phyloP scores from a whole-genome alignment of 148 eudicot species.

The Hydrangea macrophylla region DNA sequence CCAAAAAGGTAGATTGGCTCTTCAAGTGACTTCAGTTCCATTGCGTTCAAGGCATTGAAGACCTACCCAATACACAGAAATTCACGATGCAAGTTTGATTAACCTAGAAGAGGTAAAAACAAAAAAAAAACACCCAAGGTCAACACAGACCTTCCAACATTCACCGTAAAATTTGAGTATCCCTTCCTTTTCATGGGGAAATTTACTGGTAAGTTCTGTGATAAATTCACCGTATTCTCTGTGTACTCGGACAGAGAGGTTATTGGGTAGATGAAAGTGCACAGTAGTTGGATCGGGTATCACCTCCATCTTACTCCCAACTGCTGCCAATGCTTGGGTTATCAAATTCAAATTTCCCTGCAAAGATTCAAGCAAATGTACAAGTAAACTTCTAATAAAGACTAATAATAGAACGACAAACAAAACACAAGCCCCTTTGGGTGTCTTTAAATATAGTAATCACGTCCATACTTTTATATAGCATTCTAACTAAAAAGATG shows the following conservation, averaged over 20 bases:
- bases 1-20: conserved; percentile 96
- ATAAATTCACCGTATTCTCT: conserved; percentile 74
- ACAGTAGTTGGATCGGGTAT: conserved; percentile 98
- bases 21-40: conserved; percentile 95
- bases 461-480: too few relatives aligned
- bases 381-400: conserved; percentile 1
- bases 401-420: conserved; percentile 5
- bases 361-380: conserved; percentile 9
- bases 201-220: conserved; percentile 64
- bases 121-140: conserved; percentile 15
- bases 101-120: conserved; percentile 15
- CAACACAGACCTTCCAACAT: conserved; percentile 92
- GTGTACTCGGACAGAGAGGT: conserved; percentile 81
- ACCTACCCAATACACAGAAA: conserved; percentile 43
- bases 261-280: conserved; percentile 88
- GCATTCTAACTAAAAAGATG: too few relatives aligned
- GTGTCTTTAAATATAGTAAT: too few relatives aligned
- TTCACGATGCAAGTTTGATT: conserved; percentile 15
- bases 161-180: conserved; percentile 73
- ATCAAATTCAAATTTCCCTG: conserved; percentile 96
- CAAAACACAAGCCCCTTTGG: neutral
- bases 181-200: conserved; percentile 90
- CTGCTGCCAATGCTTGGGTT: conserved; percentile 90
- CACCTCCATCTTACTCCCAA: conserved; percentile 82
- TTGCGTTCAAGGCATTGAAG: conserved; percentile 86